These are phyloP conservation scores for Aphanomyces stellatus DNA, from an alignment of 352 stramenopile species.

Conservation along the genomic window DNA sequence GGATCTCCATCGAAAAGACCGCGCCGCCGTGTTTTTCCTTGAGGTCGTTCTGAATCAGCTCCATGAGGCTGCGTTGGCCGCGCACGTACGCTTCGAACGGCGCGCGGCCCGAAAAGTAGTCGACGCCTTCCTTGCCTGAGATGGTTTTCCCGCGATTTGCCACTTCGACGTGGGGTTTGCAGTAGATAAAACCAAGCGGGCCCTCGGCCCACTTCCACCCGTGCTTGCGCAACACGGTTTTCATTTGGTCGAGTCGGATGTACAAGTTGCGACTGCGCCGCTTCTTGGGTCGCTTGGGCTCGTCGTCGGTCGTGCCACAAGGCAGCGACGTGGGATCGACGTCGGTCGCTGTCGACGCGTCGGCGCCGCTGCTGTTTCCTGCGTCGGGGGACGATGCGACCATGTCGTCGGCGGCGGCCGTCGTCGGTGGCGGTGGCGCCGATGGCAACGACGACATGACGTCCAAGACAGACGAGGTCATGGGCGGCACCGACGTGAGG, in stretches of 20 bases:
- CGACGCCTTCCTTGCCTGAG: neutral
- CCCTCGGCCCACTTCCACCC: constrained; percentile 4
- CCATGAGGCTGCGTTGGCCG: neutral
- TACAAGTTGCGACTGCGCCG: constrained; percentile 7
- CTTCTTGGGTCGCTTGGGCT: neutral
- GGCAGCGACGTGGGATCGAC: neutral
- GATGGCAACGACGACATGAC: neutral
- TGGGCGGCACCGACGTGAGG: neutral
- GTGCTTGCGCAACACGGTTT: constrained; percentile 1
- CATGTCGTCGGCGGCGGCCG: neutral
- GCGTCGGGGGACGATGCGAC: neutral
- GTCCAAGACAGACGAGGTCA: no score
- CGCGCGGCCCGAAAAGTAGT: neutral
- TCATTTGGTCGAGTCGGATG: constrained; percentile 9
- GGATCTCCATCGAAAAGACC: constrained; percentile 6
- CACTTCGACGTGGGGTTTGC: constrained; percentile 5
- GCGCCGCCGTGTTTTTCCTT: constrained; percentile 4
- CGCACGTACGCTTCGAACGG: neutral
- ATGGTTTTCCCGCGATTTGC: neutral
- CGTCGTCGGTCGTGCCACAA: neutral
- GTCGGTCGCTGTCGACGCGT: neutral
- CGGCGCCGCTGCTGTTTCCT: neutral
- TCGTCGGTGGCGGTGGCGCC: no score
- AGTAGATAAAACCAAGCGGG: neutral
- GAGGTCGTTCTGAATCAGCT: constrained; percentile 3